phyloP scores from a whole-genome alignment of 805 yeast species.

The Lipomyces kockii region DNA sequence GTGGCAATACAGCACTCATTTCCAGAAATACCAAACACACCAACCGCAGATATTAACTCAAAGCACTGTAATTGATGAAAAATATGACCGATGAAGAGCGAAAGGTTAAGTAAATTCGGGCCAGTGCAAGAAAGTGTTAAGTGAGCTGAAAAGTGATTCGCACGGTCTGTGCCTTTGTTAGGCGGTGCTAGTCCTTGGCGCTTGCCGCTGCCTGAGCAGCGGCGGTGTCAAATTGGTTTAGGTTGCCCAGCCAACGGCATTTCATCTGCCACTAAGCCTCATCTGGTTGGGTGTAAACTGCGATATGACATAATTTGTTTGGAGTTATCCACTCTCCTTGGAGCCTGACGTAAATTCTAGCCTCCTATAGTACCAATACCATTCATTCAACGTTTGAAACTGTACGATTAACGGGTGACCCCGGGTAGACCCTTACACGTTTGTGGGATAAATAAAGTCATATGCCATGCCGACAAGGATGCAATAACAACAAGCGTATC shows the following conservation, averaged over 20 bases:
- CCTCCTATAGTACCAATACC: no score
- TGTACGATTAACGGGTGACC: no score
- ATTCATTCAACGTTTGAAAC: no score
- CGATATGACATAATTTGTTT: neutral
- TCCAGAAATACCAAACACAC: neutral
- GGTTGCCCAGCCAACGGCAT: neutral
- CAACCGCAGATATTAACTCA: neutral
- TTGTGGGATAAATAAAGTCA: no score
- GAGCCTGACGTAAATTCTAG: no score
- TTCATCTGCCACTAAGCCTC: neutral
- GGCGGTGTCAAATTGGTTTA: neutral
- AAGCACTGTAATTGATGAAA: neutral
- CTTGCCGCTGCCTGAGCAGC: neutral
- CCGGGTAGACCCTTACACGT: no score
- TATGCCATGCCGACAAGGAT: no score
- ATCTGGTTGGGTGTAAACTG: neutral
- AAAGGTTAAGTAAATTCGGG: neutral
- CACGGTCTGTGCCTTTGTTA: neutral
- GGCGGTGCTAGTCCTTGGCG: neutral
- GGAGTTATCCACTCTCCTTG: neutral
- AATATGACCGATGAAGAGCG: neutral
- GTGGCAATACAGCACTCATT: conserved; percentile 37
- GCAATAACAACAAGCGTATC: no score
- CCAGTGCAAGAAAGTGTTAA: neutral
- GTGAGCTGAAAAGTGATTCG: neutral